Evolutionary conservation across 139 green algal species (phyloP).

Genomic region (Micractinium sp.): DNA sequence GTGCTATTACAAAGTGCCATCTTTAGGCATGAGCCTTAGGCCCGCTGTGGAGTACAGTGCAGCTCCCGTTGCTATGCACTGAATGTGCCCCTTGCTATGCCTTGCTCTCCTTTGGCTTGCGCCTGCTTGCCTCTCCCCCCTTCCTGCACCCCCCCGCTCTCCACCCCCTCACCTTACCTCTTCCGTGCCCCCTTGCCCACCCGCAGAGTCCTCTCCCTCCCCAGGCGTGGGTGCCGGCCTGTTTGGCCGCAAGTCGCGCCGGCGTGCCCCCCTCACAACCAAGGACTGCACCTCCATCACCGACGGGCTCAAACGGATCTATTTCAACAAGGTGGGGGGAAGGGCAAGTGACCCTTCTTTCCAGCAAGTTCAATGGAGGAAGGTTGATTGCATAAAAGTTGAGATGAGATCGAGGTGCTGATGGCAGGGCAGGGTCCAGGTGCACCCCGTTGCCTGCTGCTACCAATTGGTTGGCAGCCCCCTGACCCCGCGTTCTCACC

Average conservation of each 20-base stretch:
- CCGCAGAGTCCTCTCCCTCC: background rate
- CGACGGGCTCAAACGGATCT: conserved; percentile 93
- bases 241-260: conserved; percentile 24
- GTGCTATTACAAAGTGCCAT: background rate
- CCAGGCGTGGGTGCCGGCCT: background rate
- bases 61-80: too few relatives aligned
- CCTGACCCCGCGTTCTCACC: too few relatives aligned
- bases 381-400: background rate
- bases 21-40: too few relatives aligned
- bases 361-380: background rate
- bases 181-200: background rate
- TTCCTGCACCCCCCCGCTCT: background rate
- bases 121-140: background rate
- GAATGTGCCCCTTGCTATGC: background rate
- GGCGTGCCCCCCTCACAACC: conserved; percentile 57
- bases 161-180: background rate
- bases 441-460: background rate
- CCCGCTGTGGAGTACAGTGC: background rate
- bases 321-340: conserved; percentile 81
- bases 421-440: background rate
- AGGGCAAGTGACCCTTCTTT: background rate
- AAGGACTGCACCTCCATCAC: conserved; percentile 84
- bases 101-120: too few relatives aligned
- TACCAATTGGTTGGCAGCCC: too few relatives aligned
- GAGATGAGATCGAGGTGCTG: too few relatives aligned